A percentile compares a stretch with the other conserved stretches of the same genome.
phyloP scores from a whole-genome alignment of 805 yeast species.

The Kluyveromyces lactis region DNA sequence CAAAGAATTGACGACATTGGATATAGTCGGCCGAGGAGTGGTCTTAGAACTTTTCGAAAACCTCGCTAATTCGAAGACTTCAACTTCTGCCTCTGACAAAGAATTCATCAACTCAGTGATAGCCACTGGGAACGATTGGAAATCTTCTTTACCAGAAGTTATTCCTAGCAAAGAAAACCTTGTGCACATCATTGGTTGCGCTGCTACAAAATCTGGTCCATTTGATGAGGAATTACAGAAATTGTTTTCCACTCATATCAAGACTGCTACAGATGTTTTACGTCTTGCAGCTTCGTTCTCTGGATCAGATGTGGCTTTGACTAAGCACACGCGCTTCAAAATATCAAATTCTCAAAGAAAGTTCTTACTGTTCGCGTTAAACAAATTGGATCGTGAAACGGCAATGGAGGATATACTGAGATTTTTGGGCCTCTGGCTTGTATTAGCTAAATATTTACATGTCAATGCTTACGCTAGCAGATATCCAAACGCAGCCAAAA shows the following conservation, averaged over 20 bases:
- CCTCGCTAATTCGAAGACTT: conserved; percentile 1
- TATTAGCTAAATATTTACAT: conserved; percentile 5
- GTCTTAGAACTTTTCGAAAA: conserved; percentile 4
- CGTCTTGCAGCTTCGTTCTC: conserved; percentile 6
- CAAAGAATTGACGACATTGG: background rate
- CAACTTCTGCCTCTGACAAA: conserved; percentile 3
- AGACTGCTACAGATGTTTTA: conserved; percentile 4
- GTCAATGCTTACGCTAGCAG: conserved; percentile 4
- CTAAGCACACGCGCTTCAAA: conserved; percentile 4
- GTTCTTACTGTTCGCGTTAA: conserved; percentile 1
- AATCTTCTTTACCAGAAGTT: background rate
- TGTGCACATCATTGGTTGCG: conserved; percentile 1
- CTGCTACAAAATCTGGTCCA: background rate
- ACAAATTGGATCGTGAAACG: background rate
- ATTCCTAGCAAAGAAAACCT: conserved; percentile 6
- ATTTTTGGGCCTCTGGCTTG: conserved; percentile 5
- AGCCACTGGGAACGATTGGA: background rate
- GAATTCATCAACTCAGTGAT: conserved; percentile 4
- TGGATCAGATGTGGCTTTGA: conserved; percentile 3
- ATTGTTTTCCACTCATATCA: background rate
- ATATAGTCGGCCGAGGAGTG: conserved; percentile 1
- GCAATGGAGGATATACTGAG: conserved; percentile 4
- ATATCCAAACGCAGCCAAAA: conserved; percentile 2
- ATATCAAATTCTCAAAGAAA: conserved; percentile 4
- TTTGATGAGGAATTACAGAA: background rate